Evolutionary conservation across 352 stramenopile genomes (phyloP), one percentile per base, ranked within the genome.

Genomic region (Phytophthora sp.): DNA sequence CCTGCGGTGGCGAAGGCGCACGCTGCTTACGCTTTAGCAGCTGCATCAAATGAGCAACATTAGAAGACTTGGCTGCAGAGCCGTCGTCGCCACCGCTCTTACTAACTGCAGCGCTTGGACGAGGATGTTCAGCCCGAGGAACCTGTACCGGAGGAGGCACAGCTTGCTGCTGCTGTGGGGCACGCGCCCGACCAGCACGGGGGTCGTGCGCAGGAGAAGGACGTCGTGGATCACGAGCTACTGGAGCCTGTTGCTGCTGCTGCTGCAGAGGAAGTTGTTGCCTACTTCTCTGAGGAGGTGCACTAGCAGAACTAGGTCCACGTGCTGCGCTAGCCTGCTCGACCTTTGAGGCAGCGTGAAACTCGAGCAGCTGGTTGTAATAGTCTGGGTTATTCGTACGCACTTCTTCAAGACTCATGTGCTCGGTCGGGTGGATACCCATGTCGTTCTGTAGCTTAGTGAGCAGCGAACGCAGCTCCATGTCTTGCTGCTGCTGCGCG

Each of bases 361-460:
- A 94, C 58, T 77, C 81, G 41, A 92, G 70, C 49, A 95, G 74
- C 57, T 94, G 77, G 41, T 82, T 84, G 62, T 95, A 95, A 74
- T 90, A 93, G 35, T 82, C 82, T 13, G 87, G 85, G 61, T 95
- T 94, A 71, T 92, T 84, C 27, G 82, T 74, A n/a, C 85, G 83
- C 59, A 95, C 87, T 79, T 95, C 82, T 56, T 95, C 87, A 26
- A 95, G 72, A 49, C 80, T 86, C 74, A 95, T 86, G 67, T 95
- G 87, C 58, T 94, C 77, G 1, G 85, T 92, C 39, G 87, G 87
- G 56, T 95, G 87, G 51, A 95, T 93, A 2, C 77, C 82, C 82
- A 94, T 93, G 37, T 95, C 87, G 41, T 94, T 95, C 66, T 95
- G 87, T 23, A 95, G 68, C 63, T 87, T 81, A n/a, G 84, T 93